These are phyloP conservation scores for Hibiscus tridactylites DNA, from an alignment of 345 rosid species.

Conservation along the genomic window DNA sequence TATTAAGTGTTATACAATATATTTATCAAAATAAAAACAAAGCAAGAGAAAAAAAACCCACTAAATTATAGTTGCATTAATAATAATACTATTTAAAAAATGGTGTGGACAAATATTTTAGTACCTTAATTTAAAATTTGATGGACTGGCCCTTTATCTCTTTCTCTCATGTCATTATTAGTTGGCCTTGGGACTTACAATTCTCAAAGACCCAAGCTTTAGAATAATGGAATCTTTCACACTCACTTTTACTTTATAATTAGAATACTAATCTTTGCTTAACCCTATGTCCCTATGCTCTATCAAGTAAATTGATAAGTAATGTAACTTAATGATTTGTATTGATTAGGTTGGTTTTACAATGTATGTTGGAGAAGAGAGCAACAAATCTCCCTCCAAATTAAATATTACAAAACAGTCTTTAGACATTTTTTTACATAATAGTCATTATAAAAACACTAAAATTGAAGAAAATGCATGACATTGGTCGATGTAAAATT, in stretches of 20 bases:
- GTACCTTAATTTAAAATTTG: conserved; percentile 4
- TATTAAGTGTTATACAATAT: too few species aligned
- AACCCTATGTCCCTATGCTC: conserved; percentile 21
- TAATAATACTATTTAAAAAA: not conserved
- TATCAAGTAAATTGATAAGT: conserved; percentile 7
- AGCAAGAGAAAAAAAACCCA: too few species aligned
- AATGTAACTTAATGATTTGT: conserved; percentile 40
- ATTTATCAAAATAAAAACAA: too few species aligned
- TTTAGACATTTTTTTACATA: too few species aligned
- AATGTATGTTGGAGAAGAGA: conserved; percentile 19
- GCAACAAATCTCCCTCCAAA: not conserved
- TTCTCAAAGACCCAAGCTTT: conserved; percentile 52
- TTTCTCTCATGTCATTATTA: conserved; percentile 63
- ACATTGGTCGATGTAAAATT: not conserved
- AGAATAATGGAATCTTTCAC: conserved; percentile 50
- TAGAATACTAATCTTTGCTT: not conserved
- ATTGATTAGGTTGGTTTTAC: conserved; percentile 39
- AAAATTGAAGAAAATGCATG: not conserved
- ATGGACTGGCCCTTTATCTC: conserved; percentile 21
- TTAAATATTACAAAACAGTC: not conserved
- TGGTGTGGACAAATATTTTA: not conserved
- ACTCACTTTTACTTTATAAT: not conserved
- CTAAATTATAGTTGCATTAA: too few species aligned
- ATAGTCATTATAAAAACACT: not conserved
- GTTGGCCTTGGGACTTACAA: conserved; percentile 88